Evolutionary conservation across 2,329 filamentous ascomycete species (phyloP), one percentile per base, ranked within the genome.

Genomic region (Alternaria atra): DNA sequence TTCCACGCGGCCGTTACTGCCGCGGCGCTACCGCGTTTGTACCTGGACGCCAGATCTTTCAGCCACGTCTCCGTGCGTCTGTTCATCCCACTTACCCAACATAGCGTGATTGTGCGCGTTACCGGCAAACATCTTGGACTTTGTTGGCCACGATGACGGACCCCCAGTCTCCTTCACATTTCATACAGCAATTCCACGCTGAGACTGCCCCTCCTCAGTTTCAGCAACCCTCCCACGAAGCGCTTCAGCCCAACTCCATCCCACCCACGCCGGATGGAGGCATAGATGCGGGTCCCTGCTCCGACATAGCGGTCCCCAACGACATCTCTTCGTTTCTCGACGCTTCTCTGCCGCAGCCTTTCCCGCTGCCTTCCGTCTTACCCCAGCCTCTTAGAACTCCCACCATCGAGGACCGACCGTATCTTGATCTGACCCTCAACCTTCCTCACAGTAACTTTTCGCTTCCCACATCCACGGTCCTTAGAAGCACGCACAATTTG

Each of bases 401-500:
- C 23, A 58, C 62, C 46, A 62, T 67, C 32, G 75, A 76, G 43
- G 47, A 63, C 42, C 68, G 63, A 17, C 72, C 71, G 34, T 69
- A 72, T 32, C 61, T 77, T 53, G 67, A 68, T 54, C 62, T 73
- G 60, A 65, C 55, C 52, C 66, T 64, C 53, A 66, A 58, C 47
- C 65, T 78, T n/a, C 73, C 73, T 23, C 50, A 73, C 27, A 70
- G 64, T 57, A 61, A 69, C 64, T 66, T 72, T 42, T 73, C 75
- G 55, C 71, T 77, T 29, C 72, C 74, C 42, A 65, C 75, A 30
- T 70, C 74, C 34, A 71, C 70, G n/a, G 61, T 74, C 37, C 47
- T 68, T 43, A 79, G 72, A 61, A 68, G 72, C 30, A 69, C 73
- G 43, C 76, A 75, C 57, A 78, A 73, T 60, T 74, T 87, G 40